phyloP scores from a whole-genome alignment of 495 filamentous ascomycete species.

The Neurospora tetrasperma region DNA sequence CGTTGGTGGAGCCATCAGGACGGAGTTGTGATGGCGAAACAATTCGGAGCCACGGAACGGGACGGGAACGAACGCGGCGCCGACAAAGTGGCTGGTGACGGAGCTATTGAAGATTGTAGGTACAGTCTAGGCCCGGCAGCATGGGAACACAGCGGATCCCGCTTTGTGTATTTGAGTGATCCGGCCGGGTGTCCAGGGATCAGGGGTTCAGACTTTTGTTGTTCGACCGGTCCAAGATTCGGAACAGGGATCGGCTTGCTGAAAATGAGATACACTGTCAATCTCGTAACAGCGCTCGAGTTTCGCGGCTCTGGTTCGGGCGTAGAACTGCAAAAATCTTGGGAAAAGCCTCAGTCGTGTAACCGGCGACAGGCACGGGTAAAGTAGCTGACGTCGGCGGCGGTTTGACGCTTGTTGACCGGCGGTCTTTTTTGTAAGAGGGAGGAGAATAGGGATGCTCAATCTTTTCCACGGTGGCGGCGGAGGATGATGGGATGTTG shows the following conservation, averaged over 20 bases:
- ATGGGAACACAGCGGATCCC: neutral
- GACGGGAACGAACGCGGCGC: neutral
- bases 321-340: neutral
- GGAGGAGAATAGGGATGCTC: neutral
- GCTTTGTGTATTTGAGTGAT: neutral
- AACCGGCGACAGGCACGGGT: neutral
- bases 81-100: neutral
- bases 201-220: neutral
- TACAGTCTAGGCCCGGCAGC: neutral
- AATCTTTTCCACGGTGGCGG: neutral
- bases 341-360: neutral
- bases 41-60: neutral
- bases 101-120: neutral
- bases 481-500: neutral
- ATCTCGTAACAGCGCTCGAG: neutral
- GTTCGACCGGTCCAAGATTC: neutral
- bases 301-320: neutral
- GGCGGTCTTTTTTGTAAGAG: neutral
- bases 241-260: neutral
- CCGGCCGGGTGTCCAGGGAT: neutral
- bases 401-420: neutral
- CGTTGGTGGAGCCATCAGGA: constrained; percentile 5
- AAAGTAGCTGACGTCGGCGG: neutral
- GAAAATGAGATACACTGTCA: neutral
- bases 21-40: neutral